Base-by-base conservation (phyloP, 768 basidiomycete genomes). In the Tricholoma terreum region DNA sequence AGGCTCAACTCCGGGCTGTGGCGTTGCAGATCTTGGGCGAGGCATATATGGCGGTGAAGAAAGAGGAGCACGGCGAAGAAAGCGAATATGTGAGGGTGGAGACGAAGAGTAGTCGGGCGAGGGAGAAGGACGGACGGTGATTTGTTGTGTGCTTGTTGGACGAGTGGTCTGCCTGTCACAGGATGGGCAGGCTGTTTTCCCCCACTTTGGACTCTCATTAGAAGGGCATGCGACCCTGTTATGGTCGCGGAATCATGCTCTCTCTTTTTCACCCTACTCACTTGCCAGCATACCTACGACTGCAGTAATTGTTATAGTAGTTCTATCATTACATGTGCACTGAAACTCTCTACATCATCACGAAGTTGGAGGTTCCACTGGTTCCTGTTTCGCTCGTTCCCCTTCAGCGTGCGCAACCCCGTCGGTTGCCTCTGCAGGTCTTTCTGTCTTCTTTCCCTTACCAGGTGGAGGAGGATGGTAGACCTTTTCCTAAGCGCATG, bases 1-100 rank as follows among this genome's bases (percentile, higher is more conserved):
- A 90, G 67, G 79, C 85, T 1, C 77, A 83, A 33, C 72, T 93
- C 53, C 81, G 93, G 15, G 94, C 94, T 0, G 81, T 90, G 19
- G 92, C 90, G 3, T 67, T 96, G 63, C 90, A 92, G 67, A 86
- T 94, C 38, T 75, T 95, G 1, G 93, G 93, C 5, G 90, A 92
- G 59, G 87, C 90, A 4, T 95, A 85, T 64, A 76, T 83, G 71
- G 67, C 67, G 15, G 89, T 90, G 31, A 83, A 79, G 75, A 89
- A 89, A 69, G 89, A 90, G 7, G 66, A 74, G 68, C 54, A 36
- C 36, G 69, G 73, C 4, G 85, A 86, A 50, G 90, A 93, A 58
- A 81, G 78, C 61, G 93, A 92, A 65, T 94, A 92, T 65, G 92
- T 94, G 50, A 80, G 83, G 67, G 77, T 94, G 22, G 92, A 94